These are phyloP conservation scores for Linnemannia elongata DNA, from an alignment of 192 early-diverging fungal species.

Conservation along the genomic window DNA sequence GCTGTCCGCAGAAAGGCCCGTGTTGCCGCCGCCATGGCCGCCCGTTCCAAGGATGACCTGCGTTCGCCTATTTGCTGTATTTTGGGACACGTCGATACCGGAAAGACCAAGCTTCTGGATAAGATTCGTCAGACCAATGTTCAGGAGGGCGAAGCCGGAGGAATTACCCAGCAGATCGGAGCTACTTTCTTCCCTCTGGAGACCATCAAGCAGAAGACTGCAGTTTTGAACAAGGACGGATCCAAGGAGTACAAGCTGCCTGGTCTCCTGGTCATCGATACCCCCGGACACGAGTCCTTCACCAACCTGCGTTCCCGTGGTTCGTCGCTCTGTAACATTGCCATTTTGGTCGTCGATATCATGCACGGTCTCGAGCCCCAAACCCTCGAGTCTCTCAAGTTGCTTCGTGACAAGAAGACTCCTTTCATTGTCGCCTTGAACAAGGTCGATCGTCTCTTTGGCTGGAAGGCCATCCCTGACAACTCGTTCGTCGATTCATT, in stretches of 20 bases:
- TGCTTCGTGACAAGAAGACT: conserved; percentile 93
- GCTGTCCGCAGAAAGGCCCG: conserved; percentile 80
- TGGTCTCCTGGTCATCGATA: conserved; percentile 96
- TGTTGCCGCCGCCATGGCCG: conserved; percentile 80
- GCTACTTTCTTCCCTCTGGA: conserved; percentile 99
- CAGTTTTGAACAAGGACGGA: conserved; percentile 73
- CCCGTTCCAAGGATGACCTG: conserved; percentile 89
- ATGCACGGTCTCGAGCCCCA: conserved; percentile 99
- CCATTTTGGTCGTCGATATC: conserved; percentile 98
- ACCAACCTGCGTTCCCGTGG: conserved; percentile 96
- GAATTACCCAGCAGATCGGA: conserved; percentile 99
- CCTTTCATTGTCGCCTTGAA: conserved; percentile 99
- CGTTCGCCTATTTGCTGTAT: conserved; percentile 99
- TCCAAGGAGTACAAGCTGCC: conserved; percentile 82
- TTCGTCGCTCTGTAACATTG: conserved; percentile 98
- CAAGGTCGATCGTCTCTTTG: conserved; percentile 98
- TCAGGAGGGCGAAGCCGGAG: conserved; percentile 99
- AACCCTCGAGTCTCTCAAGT: conserved; percentile 94
- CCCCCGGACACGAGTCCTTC: conserved; percentile 99
- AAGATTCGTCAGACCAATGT: conserved; percentile 99
- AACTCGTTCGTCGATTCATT: conserved; percentile 86
- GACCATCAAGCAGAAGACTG: conserved; percentile 94
- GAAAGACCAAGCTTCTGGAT: conserved; percentile 95
- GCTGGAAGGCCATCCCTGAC: conserved; percentile 90
- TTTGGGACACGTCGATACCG: conserved; percentile 98